Evolutionary conservation across 768 basidiomycete genomes (phyloP).

Genomic region (Asterophora parasitica): DNA sequence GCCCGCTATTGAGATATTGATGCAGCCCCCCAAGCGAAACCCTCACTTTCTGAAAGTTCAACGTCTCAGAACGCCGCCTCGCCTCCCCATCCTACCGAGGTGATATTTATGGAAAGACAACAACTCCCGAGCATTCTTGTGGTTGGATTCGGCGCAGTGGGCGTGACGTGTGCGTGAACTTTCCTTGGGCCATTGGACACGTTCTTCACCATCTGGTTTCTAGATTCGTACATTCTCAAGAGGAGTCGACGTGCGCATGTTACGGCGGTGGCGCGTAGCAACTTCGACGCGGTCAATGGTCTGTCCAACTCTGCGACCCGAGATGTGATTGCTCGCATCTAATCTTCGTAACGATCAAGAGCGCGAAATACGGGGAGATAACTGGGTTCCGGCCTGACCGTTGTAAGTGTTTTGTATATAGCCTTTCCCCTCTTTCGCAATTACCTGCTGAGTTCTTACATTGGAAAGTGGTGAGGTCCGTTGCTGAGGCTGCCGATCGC

Average conservation of each 20-base stretch:
- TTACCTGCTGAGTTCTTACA: not conserved
- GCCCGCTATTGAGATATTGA: too few relatives aligned
- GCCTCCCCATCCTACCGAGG: too few relatives aligned
- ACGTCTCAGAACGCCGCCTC: too few relatives aligned
- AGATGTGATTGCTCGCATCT: not conserved
- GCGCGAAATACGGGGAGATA: constrained; percentile 54
- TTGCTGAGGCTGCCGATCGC: constrained; percentile 55
- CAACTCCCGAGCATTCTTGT: constrained; percentile 42
- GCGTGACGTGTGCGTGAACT: constrained; percentile 49
- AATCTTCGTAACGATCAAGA: constrained; percentile 41
- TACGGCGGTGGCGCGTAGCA: constrained; percentile 70
- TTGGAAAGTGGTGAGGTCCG: constrained; percentile 48
- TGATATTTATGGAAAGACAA: not conserved
- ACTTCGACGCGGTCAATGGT: constrained; percentile 55
- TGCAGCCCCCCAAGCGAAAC: too few relatives aligned
- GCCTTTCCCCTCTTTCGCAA: not conserved
- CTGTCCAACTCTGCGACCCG: constrained; percentile 7
- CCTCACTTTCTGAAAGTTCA: too few relatives aligned
- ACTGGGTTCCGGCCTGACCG: constrained; percentile 60
- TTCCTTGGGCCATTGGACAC: not conserved
- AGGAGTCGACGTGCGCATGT: constrained; percentile 57
- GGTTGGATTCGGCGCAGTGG: constrained; percentile 65
- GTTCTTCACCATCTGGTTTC: not conserved
- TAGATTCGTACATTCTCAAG: constrained; percentile 55
- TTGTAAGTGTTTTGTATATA: constrained; percentile 33